phyloP scores from a whole-genome alignment of 2,329 filamentous ascomycete genomes.

The Diaporthe amygdali region DNA sequence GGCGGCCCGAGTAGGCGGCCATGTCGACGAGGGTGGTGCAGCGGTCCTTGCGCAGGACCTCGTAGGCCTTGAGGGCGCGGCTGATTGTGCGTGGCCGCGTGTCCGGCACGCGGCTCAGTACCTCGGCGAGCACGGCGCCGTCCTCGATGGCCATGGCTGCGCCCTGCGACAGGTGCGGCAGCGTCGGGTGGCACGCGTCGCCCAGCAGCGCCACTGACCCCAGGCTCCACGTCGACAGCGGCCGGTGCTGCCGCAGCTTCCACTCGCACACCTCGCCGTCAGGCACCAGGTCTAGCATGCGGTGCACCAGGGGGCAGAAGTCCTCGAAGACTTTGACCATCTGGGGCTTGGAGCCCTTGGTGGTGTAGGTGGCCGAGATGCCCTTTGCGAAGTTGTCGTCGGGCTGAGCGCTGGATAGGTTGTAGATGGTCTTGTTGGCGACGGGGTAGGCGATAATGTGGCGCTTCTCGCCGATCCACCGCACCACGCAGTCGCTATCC shows the following conservation, averaged over 20 bases:
- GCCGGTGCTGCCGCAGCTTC: slow-evolving; percentile 64
- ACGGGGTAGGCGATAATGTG: slow-evolving; percentile 84
- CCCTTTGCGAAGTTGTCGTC: slow-evolving; percentile 65
- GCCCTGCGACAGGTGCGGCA: slow-evolving; percentile 71
- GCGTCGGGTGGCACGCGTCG: slow-evolving; percentile 71
- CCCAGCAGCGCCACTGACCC: slow-evolving; percentile 63
- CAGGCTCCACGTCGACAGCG: slow-evolving; percentile 62
- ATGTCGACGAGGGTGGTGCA: slow-evolving; percentile 58
- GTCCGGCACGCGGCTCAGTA: slow-evolving; percentile 47
- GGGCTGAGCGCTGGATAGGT: slow-evolving; percentile 67
- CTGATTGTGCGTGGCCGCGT: slow-evolving; percentile 44
- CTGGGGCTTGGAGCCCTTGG: slow-evolving; percentile 61
- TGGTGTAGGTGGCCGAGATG: slow-evolving; percentile 66
- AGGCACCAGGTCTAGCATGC: slow-evolving; percentile 64
- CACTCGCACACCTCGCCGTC: slow-evolving; percentile 70
- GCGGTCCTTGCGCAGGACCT: slow-evolving; percentile 61
- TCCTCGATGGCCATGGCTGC: slow-evolving; percentile 74
- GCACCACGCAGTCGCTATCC: slow-evolving; percentile 69
- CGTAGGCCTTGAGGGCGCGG: slow-evolving; percentile 59
- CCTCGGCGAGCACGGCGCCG: slow-evolving; percentile 63
- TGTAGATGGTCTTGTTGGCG: slow-evolving; percentile 68
- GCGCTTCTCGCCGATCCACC: slow-evolving; percentile 77
- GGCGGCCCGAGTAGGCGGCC: slow-evolving; percentile 57
- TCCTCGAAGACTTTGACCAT: slow-evolving; percentile 67
- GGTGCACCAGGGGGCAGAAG: slow-evolving; percentile 64